A percentile compares a stretch with the other conserved stretches of the same genome.
Conservation (phyloP, 2,329 filamentous ascomycete genomes). For the Stachybotrys chartarum region DNA sequence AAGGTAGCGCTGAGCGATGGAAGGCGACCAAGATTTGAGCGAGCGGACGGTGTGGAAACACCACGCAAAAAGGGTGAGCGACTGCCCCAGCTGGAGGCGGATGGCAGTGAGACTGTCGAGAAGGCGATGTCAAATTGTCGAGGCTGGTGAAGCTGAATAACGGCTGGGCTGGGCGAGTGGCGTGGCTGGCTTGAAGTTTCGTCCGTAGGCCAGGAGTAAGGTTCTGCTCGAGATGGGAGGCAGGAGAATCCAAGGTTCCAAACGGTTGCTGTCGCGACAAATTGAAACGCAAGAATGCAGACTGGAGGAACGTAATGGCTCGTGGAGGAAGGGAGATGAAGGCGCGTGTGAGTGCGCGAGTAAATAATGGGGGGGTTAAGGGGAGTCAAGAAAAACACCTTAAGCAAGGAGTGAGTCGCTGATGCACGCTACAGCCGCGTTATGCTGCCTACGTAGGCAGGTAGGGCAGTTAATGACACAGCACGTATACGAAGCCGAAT, state of each 20-base stretch:
- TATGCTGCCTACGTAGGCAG: neutral
- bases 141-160: too few relatives aligned
- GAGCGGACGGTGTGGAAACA: neutral
- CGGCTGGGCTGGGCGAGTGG: too few relatives aligned
- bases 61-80: neutral
- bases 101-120: too few relatives aligned
- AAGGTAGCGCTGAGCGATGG: neutral
- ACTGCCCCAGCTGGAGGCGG: neutral
- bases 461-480: neutral
- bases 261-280: too few relatives aligned
- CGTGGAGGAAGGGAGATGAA: neutral
- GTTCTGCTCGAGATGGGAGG: too few relatives aligned
- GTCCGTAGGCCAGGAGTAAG: too few relatives aligned
- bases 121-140: too few relatives aligned
- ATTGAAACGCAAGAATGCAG: too few relatives aligned
- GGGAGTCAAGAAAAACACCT: neutral
- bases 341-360: neutral
- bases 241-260: neutral
- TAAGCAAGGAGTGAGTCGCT: neutral
- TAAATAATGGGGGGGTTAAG: neutral
- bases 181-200: too few relatives aligned
- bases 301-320: neutral
- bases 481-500: neutral
- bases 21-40: neutral
- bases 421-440: neutral